These are phyloP conservation scores for Ceratonia siliqua DNA, from an alignment of 306 rosid species.

Conservation along the genomic window DNA sequence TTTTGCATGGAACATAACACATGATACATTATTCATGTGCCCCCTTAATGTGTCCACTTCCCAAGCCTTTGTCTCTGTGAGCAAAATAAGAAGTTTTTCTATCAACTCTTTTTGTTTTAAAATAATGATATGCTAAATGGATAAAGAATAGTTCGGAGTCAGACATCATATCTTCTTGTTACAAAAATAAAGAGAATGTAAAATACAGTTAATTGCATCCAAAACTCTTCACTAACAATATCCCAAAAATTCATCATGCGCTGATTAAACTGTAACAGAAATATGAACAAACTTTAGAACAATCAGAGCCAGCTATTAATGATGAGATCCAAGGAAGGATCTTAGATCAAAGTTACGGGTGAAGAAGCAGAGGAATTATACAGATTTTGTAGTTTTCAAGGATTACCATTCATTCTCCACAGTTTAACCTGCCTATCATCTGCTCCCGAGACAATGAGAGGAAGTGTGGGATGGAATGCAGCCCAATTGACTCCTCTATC, in stretches of 20 bases:
- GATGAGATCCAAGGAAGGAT: neutral
- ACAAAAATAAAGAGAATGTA: neutral
- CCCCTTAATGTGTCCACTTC: conserved; percentile 97
- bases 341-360: neutral
- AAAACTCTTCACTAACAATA: neutral
- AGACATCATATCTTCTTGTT: neutral
- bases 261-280: neutral
- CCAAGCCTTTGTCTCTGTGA: conserved; percentile 96
- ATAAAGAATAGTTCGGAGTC: neutral
- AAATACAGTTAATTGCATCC: neutral
- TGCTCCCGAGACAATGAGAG: conserved; percentile 96
- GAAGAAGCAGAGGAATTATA: neutral
- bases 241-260: neutral
- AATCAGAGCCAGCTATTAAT: neutral
- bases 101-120: neutral
- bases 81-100: neutral
- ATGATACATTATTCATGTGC: conserved; percentile 95
- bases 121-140: neutral
- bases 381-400: neutral
- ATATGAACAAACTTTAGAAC: too few species aligned
- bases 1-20: conserved; percentile 93
- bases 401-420: conserved; percentile 96
- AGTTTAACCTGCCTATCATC: conserved; percentile 97
- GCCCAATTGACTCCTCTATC: conserved; percentile 99
- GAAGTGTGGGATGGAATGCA: conserved; percentile 88